Evolutionary conservation across 2,329 filamentous ascomycete species (phyloP).

Genomic region (Sporothrix luriei): DNA sequence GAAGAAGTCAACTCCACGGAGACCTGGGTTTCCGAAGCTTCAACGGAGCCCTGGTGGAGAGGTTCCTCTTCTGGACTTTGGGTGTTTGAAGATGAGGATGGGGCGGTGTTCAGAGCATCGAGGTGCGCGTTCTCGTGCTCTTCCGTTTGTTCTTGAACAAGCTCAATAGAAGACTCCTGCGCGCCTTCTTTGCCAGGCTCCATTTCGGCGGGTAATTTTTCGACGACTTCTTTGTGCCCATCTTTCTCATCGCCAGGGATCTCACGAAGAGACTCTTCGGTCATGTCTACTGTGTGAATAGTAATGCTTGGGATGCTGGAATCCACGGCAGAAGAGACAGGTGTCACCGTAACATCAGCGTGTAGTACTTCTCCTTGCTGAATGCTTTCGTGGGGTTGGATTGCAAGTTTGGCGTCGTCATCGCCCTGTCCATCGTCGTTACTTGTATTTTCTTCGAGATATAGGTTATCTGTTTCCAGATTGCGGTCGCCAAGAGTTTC

Average conservation of each 20-base stretch:
- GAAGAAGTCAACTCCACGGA: neutral
- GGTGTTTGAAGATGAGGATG: neutral
- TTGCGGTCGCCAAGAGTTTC: neutral
- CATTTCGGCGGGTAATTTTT: neutral
- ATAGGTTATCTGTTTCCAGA: too few relatives aligned
- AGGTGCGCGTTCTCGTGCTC: neutral
- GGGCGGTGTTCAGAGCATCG: neutral
- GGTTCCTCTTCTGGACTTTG: neutral
- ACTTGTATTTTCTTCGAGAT: neutral
- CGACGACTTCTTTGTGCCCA: neutral
- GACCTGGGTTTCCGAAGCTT: neutral
- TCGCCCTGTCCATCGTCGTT: too few relatives aligned
- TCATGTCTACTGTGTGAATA: conserved; percentile 7
- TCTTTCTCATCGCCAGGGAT: neutral
- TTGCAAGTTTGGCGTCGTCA: neutral
- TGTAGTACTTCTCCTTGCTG: neutral
- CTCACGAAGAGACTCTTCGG: neutral
- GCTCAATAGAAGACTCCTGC: neutral
- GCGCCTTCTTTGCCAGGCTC: neutral
- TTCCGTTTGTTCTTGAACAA: neutral
- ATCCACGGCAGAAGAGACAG: too few relatives aligned
- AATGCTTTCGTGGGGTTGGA: neutral
- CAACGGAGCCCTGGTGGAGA: neutral
- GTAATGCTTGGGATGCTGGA: conserved; percentile 6
- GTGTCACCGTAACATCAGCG: neutral